Percentiles rank a stretch among this genome's conserved stretches.
Evolutionary conservation across 768 basidiomycete genomes (phyloP).

Genomic region (Collybia sp.): DNA sequence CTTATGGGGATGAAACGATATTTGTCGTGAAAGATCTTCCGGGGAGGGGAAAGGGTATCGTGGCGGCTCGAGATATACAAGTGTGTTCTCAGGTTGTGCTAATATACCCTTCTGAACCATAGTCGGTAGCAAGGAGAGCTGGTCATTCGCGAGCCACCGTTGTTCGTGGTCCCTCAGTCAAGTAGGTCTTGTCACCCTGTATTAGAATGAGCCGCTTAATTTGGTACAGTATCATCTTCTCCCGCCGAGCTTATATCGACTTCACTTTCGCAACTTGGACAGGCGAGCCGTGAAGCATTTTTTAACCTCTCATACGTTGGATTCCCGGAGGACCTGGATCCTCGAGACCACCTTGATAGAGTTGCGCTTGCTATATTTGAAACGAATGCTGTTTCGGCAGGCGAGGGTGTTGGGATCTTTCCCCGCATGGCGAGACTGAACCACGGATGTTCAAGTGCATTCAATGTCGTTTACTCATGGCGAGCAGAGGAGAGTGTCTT

Average conservation of each 20-base stretch:
- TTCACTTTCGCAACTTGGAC: conserved; percentile 26
- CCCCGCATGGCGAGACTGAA: conserved; percentile 65
- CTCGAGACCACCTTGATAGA: conserved; percentile 30
- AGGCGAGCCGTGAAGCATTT: conserved; percentile 34
- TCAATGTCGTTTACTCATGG: conserved; percentile 65
- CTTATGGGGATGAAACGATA: background rate
- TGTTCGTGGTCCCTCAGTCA: conserved; percentile 45
- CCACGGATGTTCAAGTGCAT: conserved; percentile 63
- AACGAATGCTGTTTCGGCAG: conserved; percentile 60
- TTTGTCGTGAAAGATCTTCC: conserved; percentile 44
- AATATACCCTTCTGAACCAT: background rate
- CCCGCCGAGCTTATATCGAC: conserved; percentile 39
- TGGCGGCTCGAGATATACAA: conserved; percentile 48
- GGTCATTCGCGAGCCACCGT: conserved; percentile 48
- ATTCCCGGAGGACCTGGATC: conserved; percentile 37
- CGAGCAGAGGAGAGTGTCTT: conserved; percentile 41
- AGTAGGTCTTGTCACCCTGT: conserved; percentile 27
- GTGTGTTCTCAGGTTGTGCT: conserved; percentile 19
- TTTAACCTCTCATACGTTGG: conserved; percentile 54
- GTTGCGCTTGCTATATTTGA: conserved; percentile 62
- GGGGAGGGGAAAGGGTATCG: conserved; percentile 50
- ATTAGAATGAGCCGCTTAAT: background rate
- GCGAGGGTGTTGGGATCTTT: conserved; percentile 53
- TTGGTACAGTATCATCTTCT: conserved; percentile 33
- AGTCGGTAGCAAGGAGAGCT: conserved; percentile 47